Evolutionary conservation across 495 filamentous ascomycete species (phyloP).

Genomic region (Xylaria bambusicola): DNA sequence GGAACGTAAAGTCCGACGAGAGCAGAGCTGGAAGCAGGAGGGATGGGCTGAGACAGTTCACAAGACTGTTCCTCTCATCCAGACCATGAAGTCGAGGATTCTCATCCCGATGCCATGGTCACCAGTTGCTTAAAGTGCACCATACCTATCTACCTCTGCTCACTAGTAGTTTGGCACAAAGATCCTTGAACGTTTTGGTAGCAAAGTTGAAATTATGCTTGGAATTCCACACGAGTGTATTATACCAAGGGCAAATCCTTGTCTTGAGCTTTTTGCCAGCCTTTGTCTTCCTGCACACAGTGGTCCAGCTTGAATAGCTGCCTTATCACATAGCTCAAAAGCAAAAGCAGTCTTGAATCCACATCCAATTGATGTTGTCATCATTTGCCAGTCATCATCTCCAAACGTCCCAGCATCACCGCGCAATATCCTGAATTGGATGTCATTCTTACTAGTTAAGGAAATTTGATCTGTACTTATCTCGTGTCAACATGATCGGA

Average conservation of each 20-base stretch:
- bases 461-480: too few relatives aligned
- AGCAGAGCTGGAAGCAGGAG: constrained; percentile 93
- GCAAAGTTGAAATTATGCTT: background rate
- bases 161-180: too few relatives aligned
- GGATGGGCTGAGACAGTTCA: constrained; percentile 98
- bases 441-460: background rate
- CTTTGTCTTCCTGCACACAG: constrained; percentile 33
- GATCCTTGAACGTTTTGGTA: too few relatives aligned
- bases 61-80: constrained; percentile 96
- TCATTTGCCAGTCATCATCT: too few relatives aligned
- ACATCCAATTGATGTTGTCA: background rate
- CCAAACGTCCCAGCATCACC: too few relatives aligned
- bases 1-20: constrained; percentile 85
- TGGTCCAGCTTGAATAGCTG: background rate
- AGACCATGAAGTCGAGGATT: constrained; percentile 92
- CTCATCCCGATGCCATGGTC: constrained; percentile 96
- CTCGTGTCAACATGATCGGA: too few relatives aligned
- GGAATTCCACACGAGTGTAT: constrained; percentile 5
- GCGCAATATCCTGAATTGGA: too few relatives aligned
- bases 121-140: constrained; percentile 78
- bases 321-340: too few relatives aligned
- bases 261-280: background rate
- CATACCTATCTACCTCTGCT: too few relatives aligned
- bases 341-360: background rate
- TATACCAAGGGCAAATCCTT: constrained; percentile 3